These are phyloP conservation scores for Vaccinium darrowii DNA, from an alignment of 148 eudicot species.

Conservation along the genomic window DNA sequence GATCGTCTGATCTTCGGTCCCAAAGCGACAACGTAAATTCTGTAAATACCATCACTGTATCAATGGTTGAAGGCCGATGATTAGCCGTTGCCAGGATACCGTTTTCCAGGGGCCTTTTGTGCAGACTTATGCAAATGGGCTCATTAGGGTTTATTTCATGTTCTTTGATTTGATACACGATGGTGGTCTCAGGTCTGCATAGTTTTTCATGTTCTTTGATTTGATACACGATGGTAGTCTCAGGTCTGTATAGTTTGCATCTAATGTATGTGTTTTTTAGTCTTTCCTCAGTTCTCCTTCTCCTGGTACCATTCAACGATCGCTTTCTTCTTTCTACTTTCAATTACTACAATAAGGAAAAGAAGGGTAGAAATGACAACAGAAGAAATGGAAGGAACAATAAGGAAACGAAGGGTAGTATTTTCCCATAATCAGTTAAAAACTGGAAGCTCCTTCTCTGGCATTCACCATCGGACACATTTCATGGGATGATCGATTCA, in stretches of 20 bases:
- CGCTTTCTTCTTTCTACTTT: background rate
- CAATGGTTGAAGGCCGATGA: slow-evolving; percentile 18
- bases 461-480: background rate
- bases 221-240: background rate
- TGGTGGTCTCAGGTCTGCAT: background rate
- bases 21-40: background rate
- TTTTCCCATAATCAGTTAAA: background rate
- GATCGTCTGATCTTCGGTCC: background rate
- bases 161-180: background rate
- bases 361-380: background rate
- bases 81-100: background rate
- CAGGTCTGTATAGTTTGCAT: background rate
- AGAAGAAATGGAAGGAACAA: too few species aligned
- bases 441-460: background rate
- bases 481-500: background rate
- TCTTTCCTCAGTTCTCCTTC: background rate
- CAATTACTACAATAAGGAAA: background rate
- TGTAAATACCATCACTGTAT: slow-evolving; percentile 1
- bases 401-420: background rate
- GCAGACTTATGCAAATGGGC: background rate
- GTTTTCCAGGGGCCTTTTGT: background rate
- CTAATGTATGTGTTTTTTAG: background rate
- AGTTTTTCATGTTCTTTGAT: background rate
- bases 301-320: background rate
- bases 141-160: background rate